Evolutionary conservation across 495 filamentous ascomycete genomes (phyloP), one percentile per base, ranked within the genome.

Genomic region (Aspergillus diversus): DNA sequence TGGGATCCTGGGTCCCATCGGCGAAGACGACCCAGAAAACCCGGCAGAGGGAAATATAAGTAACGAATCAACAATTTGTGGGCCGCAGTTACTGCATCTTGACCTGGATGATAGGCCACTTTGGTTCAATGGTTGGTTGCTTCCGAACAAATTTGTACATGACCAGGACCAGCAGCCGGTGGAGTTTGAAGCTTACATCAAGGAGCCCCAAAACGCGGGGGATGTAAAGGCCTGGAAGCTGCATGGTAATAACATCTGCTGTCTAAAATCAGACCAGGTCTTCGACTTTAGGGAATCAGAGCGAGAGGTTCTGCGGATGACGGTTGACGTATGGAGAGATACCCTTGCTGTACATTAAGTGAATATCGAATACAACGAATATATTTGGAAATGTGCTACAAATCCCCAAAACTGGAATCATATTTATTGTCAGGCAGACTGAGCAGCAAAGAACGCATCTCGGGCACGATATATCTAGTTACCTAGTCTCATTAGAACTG

Each of bases 61-160:
- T 47, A 51, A 16, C 31, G 35, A 15, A 59, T 53, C 7, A 65
- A 66, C 69, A 4, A 66, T 75, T 37, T 74, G 71, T 53, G 61
- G 57, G 8, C 66, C 68, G 0, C 73, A 75, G 42, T 58, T 74
- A 0, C 60, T 75, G 1, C 71, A 75, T 43, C 48, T 74, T 2
- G 71, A 71, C 17, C 57, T 13, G 1, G 33, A 60, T 12, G 65
- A 65, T 0, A 57, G 63, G n/a, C 70, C 72, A 1, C 55, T 74
- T 4, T 74, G 73, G 73, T 74, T 74, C 66, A 74, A 76, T 63
- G 69, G 71, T 27, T 74, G 71, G 71, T 21, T 73, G 27, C 60
- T 69, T 3, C 60, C 62, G 9, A 69, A 69, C 37, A 73, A 71
- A 31, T 73, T 65, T 51, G 35, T 64, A 27, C 21, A 27, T 7